Evolutionary conservation across 139 green algal species (phyloP), one percentile per base, ranked within the genome.

Genomic region (Asterochloris erici): DNA sequence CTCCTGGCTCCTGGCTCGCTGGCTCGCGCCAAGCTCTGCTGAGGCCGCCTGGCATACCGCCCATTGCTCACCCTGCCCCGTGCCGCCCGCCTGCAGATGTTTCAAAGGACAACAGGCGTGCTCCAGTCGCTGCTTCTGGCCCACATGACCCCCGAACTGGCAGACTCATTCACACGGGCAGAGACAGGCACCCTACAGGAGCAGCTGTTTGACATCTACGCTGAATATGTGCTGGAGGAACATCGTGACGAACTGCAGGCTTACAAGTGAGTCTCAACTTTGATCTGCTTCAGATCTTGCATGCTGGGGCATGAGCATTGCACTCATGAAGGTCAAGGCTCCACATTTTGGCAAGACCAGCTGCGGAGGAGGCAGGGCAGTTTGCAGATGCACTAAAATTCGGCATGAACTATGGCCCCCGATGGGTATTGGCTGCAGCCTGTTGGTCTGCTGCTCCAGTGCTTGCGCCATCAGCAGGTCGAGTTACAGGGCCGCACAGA

Each of bases 181-280:
- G 73, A 70, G n/a, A 14, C 73, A 9, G 83, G 73, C 0, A 16
- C 68, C 1, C 12, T 15, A 0, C 73, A 85, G 81, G 63, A 88
- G 19, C 75, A 47, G 4, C 85, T 92, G 62, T 90, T 90, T 70
- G 66, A 62, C 14, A 62, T 79, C 27, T 91, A 89, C 84, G 84
- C 85, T 13, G 73, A 81, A 14, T 88, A 87, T 82, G 83, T 82
- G 17, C 21, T 88, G 54, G 26, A 75, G 17, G 77, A 77, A 4
- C 90, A 85, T 80, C 84, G n/a, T 13, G 63, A 83, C 9, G 81
- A 93, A 74, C 82, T 91, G 68, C 64, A 79, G 47, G 38, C 83
- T 0, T 91, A 91, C 83, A 84, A 84, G 84, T 86, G 69, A 61
- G 73, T 15, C 70, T 24, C 12, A 17, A 14, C 54, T n/a, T 68